Conservation (phyloP, 495 filamentous ascomycete genomes). For the Hyphodiscus hymeniophilus region DNA sequence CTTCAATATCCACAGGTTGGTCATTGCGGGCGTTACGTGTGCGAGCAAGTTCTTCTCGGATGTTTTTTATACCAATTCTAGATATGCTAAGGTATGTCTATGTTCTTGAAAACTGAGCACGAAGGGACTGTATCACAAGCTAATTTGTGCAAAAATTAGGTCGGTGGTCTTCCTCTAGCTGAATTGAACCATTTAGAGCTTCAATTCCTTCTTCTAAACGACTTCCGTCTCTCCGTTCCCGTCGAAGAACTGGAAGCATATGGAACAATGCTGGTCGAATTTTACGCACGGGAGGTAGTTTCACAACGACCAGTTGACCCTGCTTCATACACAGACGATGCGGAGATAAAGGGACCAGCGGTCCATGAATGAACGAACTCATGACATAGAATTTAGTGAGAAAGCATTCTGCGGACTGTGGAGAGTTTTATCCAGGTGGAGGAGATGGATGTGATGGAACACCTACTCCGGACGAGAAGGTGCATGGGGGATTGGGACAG, state of each 20-base stretch:
- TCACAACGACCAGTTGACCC: conserved; percentile 36
- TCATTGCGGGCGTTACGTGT: conserved; percentile 96
- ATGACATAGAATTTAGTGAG: background rate
- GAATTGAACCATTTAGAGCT: conserved; percentile 97
- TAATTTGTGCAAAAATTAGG: conserved; percentile 42
- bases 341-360: conserved; percentile 3
- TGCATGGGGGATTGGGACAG: background rate
- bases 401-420: background rate
- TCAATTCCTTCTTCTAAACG: conserved; percentile 93
- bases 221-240: conserved; percentile 89
- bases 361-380: conserved; percentile 4
- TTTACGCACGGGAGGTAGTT: conserved; percentile 89
- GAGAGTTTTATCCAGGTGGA: background rate
- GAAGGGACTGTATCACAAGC: background rate
- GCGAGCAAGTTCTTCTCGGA: conserved; percentile 99
- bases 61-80: conserved; percentile 98
- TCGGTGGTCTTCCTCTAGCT: conserved; percentile 89
- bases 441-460: background rate
- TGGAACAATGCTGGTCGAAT: conserved; percentile 97
- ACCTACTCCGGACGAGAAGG: background rate
- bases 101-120: background rate
- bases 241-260: conserved; percentile 96
- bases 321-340: conserved; percentile 21
- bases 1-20: conserved; percentile 96
- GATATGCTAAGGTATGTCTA: conserved; percentile 87